Percentiles rank a stretch among this genome's conserved stretches.
phyloP scores from a whole-genome alignment of 2,329 filamentous ascomycete species.

The Hortaea sp. region DNA sequence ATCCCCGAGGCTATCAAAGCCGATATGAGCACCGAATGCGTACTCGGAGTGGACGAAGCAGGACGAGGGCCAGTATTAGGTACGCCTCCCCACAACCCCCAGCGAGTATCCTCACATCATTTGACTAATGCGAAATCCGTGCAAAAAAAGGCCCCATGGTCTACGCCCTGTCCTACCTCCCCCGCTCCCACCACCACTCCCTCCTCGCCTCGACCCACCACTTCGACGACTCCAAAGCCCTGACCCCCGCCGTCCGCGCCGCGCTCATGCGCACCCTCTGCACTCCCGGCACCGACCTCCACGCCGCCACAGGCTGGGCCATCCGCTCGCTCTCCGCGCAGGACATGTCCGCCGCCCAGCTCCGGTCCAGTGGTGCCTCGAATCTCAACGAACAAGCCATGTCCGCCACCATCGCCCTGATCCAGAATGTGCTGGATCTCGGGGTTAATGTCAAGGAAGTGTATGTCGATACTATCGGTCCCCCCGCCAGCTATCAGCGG shows the following conservation, averaged over 20 bases:
- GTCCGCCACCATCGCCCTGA: constrained; percentile 79
- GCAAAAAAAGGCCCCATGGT: constrained; percentile 48
- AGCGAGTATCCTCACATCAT: too few species aligned
- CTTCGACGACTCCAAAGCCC: constrained; percentile 92
- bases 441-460: constrained; percentile 81
- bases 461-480: constrained; percentile 91
- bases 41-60: constrained; percentile 86
- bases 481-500: constrained; percentile 70
- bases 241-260: constrained; percentile 70
- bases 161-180: constrained; percentile 61
- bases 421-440: constrained; percentile 62
- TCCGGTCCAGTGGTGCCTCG: constrained; percentile 54
- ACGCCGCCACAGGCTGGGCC: constrained; percentile 81
- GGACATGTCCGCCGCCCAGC: constrained; percentile 72
- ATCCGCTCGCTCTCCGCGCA: constrained; percentile 69
- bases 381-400: constrained; percentile 95
- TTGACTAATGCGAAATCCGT: too few species aligned
- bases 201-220: constrained; percentile 70
- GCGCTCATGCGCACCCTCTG: constrained; percentile 63
- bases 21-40: constrained; percentile 50
- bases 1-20: constrained; percentile 31
- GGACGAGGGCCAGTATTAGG: constrained; percentile 89
- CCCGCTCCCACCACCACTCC: constrained; percentile 53
- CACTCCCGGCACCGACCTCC: constrained; percentile 48
- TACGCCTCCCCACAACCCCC: constrained; percentile 23